Percentiles rank a stretch among this genome's conserved stretches.
Evolutionary conservation across 78 protist genomes (phyloP).

Genomic region (Thecamonas trahens): DNA sequence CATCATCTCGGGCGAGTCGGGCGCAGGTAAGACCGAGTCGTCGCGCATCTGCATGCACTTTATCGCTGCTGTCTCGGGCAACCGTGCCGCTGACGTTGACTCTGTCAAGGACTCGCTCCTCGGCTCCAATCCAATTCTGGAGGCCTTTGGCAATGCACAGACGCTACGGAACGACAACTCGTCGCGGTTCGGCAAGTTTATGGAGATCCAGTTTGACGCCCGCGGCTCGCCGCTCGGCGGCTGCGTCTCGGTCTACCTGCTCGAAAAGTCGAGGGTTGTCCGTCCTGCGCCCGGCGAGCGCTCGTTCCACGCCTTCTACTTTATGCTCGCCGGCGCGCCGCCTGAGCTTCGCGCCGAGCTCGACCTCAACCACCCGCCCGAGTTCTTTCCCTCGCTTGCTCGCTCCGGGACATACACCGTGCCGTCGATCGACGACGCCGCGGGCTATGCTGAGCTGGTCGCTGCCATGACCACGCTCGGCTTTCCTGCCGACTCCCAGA

Average conservation of each 20-base stretch:
- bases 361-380: too few relatives aligned
- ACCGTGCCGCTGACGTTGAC: conserved; percentile 34
- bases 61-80: conserved; percentile 57
- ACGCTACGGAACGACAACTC: conserved; percentile 93
- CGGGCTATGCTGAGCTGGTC: too few relatives aligned
- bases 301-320: conserved; percentile 50
- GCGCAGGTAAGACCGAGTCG: conserved; percentile 68
- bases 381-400: too few relatives aligned
- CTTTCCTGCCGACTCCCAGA: too few relatives aligned
- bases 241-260: too few relatives aligned
- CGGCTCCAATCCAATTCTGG: conserved; percentile 86
- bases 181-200: conserved; percentile 77
- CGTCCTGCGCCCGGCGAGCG: conserved; percentile 28
- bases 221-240: conserved; percentile 65
- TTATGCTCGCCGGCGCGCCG: conserved; percentile 24
- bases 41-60: conserved; percentile 27
- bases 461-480: too few relatives aligned
- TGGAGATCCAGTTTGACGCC: conserved; percentile 68
- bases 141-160: conserved; percentile 95
- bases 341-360: too few relatives aligned
- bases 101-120: conserved; percentile 61
- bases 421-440: too few relatives aligned
- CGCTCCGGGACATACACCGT: too few relatives aligned
- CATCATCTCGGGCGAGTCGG: conserved; percentile 50
- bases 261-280: conserved; percentile 68